Conservation (phyloP, 2,329 filamentous ascomycete species). For the Verticillium longisporum region DNA sequence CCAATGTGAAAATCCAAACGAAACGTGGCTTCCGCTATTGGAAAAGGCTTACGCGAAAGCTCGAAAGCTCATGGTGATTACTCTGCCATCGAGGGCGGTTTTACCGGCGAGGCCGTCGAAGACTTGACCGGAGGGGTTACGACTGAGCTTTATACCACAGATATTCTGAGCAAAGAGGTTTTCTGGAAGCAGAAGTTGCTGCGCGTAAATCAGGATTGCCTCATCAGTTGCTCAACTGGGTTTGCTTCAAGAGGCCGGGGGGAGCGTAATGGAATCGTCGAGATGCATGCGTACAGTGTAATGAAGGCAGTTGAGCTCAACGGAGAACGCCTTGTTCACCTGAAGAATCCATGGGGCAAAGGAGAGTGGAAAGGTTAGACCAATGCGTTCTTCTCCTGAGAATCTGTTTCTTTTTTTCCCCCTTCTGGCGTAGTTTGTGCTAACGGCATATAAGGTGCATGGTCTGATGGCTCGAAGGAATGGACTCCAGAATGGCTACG, state of each 20-base stretch:
- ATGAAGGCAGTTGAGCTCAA: slow-evolving; percentile 52
- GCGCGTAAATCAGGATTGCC: slow-evolving; percentile 71
- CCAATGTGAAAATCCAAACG: slow-evolving; percentile 65
- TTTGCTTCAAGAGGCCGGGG: slow-evolving; percentile 37
- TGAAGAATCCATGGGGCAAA: slow-evolving; percentile 75
- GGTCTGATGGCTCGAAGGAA: slow-evolving; percentile 62
- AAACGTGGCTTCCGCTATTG: slow-evolving; percentile 73
- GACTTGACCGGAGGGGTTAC: slow-evolving; percentile 61
- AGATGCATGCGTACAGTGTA: slow-evolving; percentile 55
- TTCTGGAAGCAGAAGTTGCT: slow-evolving; percentile 77
- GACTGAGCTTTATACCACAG: slow-evolving; percentile 56
- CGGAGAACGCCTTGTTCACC: slow-evolving; percentile 55
- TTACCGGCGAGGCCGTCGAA: slow-evolving; percentile 52
- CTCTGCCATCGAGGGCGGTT: slow-evolving; percentile 66
- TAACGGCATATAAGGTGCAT: slow-evolving; percentile 11
- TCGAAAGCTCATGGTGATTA: slow-evolving; percentile 79
- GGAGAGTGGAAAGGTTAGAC: slow-evolving; percentile 66
- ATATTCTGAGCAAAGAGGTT: slow-evolving; percentile 60
- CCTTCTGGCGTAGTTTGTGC: no score
- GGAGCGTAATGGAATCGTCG: slow-evolving; percentile 49
- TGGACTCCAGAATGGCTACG: slow-evolving; percentile 70
- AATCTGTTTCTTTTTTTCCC: no score
- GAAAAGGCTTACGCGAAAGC: slow-evolving; percentile 80
- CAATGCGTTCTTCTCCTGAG: slow-evolving; percentile 45
- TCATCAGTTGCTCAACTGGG: slow-evolving; percentile 55